Evolutionary conservation across 179 eudicot genomes (phyloP).

Genomic region (Nepenthes alata): DNA sequence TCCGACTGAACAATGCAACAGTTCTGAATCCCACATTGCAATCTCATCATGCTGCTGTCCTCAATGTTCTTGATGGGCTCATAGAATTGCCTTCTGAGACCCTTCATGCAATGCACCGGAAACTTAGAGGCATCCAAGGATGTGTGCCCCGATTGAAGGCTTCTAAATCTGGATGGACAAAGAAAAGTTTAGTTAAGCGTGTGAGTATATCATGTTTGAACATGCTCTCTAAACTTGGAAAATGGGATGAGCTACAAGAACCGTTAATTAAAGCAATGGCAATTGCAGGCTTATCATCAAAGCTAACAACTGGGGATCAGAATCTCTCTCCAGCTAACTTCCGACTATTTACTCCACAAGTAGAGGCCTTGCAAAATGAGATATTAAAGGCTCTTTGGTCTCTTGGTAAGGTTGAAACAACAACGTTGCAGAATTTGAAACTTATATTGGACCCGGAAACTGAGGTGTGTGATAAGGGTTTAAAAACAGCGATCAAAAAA

Average conservation of each 20-base stretch:
- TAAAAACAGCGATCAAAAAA: slow-evolving; percentile 25
- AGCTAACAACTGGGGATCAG: slow-evolving; percentile 16
- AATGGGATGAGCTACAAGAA: slow-evolving; percentile 33
- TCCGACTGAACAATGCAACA: slow-evolving; percentile 14
- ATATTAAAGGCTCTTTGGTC: slow-evolving; percentile 50
- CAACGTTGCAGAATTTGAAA: slow-evolving; percentile 33
- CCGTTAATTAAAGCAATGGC: slow-evolving; percentile 61
- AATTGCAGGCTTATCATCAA: slow-evolving; percentile 40
- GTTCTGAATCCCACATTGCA: slow-evolving; percentile 15
- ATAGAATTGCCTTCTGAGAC: slow-evolving; percentile 31
- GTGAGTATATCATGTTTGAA: slow-evolving; percentile 21
- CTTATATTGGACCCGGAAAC: slow-evolving; percentile 33
- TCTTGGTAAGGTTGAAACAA: slow-evolving; percentile 26
- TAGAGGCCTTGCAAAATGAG: slow-evolving; percentile 42
- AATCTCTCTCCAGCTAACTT: slow-evolving; percentile 21
- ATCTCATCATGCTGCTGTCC: slow-evolving; percentile 30
- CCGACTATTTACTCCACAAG: slow-evolving; percentile 30
- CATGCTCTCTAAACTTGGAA: slow-evolving; percentile 34
- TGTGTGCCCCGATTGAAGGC: slow-evolving; percentile 23
- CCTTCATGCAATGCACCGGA: slow-evolving; percentile 53
- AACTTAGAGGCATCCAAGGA: slow-evolving; percentile 37
- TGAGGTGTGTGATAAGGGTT: slow-evolving; percentile 16
- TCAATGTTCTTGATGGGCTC: slow-evolving; percentile 39
- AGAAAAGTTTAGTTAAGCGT: slow-evolving; percentile 11
- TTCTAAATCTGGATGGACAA: slow-evolving; percentile 21